phyloP scores from a whole-genome alignment of 2,329 filamentous ascomycete species.

The Microdochium nivale region DNA sequence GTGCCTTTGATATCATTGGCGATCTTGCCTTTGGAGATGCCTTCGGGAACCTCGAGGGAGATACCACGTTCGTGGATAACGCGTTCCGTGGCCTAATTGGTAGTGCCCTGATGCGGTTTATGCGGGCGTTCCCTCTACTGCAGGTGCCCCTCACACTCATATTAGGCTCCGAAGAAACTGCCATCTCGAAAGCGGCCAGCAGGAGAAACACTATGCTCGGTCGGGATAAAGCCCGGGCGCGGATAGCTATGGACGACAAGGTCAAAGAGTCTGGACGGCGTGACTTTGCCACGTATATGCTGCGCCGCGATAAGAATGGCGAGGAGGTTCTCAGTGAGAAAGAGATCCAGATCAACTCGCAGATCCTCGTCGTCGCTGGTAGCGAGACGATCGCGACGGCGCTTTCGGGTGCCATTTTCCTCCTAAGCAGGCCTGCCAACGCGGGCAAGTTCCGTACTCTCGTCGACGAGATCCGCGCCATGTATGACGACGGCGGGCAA shows the following conservation, averaged over 20 bases:
- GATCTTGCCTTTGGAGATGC: conserved; percentile 2
- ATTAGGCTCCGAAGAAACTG: neutral
- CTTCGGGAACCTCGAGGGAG: conserved; percentile 1
- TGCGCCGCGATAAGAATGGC: conserved; percentile 47
- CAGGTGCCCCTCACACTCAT: neutral
- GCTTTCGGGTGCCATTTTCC: conserved; percentile 26
- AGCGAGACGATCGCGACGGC: conserved; percentile 39
- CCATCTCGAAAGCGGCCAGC: too few relatives aligned
- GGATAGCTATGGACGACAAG: conserved; percentile 61
- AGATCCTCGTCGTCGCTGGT: conserved; percentile 31
- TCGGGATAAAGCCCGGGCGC: conserved; percentile 61
- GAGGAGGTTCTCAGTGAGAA: neutral
- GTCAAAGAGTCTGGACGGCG: conserved; percentile 36
- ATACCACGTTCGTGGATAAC: conserved; percentile 57
- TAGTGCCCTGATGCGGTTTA: neutral
- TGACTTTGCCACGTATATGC: too few relatives aligned
- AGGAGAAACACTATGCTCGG: too few relatives aligned
- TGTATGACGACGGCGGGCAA: conserved; percentile 40
- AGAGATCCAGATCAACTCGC: conserved; percentile 1
- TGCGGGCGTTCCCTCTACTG: neutral
- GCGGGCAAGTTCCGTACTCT: conserved; percentile 25
- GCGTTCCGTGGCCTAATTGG: conserved; percentile 40
- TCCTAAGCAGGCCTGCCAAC: conserved; percentile 36
- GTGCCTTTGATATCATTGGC: too few relatives aligned
- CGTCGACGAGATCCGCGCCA: conserved; percentile 27